Base-by-base conservation (phyloP, 768 basidiomycete genomes). In the Trametes sanguinea region DNA sequence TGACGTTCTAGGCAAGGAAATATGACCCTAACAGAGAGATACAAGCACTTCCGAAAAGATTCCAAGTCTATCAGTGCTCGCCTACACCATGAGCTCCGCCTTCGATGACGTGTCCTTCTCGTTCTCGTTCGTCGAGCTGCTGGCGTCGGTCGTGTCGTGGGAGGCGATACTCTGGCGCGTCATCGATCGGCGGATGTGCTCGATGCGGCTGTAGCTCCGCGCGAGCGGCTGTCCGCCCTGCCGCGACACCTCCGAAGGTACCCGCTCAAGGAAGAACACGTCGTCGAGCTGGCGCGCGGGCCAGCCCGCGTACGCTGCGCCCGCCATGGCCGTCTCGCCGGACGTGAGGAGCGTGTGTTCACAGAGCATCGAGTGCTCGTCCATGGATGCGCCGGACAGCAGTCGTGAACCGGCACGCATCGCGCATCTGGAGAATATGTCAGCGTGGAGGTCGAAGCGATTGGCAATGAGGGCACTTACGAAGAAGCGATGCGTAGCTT, bases 331-430 rank as follows among this genome's bases (percentile, higher is more conserved):
- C 45, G 79, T 74, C 52, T 82, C 80, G 2, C 80, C 80, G 2
- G 80, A 81, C 1, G 79, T 76, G 29, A 81, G 67, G 4, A 82
- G 74, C 1, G 80, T 79, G 60, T 82, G 81, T 67, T 82, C 81
- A 65, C 72, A 76, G 6, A 82, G 78, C 77, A 81, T 78, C 63
- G 77, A 79, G 67, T 72, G 72, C 60, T 78, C 76, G 68, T 82
- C 81, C 81, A 82, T 82, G 10, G 80, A 78, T 10, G 81, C 81
- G 6, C 81, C 81, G 6, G 80, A 80, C 30, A 82, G 75, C 5
- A 82, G 70, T 27, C 81, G 74, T 8, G 79, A 80, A 35, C 81
- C 81, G 7, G 77, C 71, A 22, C 81, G 77, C 73, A 82, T 68
- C 0, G 81, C 79, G 60, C 75, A 77, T 40, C 77, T 78, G 32